Conservation (phyloP, 176 grass and related monocot species). For the Thalia dealbata region DNA sequence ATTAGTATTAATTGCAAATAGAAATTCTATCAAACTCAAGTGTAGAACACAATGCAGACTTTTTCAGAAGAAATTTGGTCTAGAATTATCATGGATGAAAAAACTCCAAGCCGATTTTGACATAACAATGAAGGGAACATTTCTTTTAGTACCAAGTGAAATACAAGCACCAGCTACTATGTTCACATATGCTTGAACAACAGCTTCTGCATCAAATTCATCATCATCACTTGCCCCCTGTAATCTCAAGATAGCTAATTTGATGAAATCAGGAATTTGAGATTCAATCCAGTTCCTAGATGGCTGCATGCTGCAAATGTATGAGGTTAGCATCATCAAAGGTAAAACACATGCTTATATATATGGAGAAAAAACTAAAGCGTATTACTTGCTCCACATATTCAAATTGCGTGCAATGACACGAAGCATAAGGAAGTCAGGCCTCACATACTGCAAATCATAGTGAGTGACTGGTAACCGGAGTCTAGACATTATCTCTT, state of each 20-base stretch:
- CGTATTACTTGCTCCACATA: slow-evolving; percentile 84
- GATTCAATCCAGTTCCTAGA: slow-evolving; percentile 64
- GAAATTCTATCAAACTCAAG: background rate
- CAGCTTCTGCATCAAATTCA: slow-evolving; percentile 67
- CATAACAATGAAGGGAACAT: background rate
- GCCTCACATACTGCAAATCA: slow-evolving; percentile 89
- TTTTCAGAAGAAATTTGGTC: background rate
- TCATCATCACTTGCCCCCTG: slow-evolving; percentile 45
- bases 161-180: slow-evolving; percentile 84
- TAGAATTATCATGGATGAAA: background rate
- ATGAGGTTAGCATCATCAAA: slow-evolving; percentile 5
- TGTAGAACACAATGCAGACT: too few species aligned
- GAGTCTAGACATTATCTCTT: slow-evolving; percentile 74
- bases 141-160: slow-evolving; percentile 55
- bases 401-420: slow-evolving; percentile 82
- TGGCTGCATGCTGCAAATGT: slow-evolving; percentile 56
- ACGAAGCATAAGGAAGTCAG: slow-evolving; percentile 96
- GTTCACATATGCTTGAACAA: slow-evolving; percentile 92
- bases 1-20: background rate
- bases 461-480: slow-evolving; percentile 59
- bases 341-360: background rate
- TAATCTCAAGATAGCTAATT: slow-evolving; percentile 45
- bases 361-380: slow-evolving; percentile 3
- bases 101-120: background rate
- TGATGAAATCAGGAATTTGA: slow-evolving; percentile 80